Evolutionary conservation across 164 flowering plant genomes (phyloP).

Genomic region (Chloranthus sessilifolius): DNA sequence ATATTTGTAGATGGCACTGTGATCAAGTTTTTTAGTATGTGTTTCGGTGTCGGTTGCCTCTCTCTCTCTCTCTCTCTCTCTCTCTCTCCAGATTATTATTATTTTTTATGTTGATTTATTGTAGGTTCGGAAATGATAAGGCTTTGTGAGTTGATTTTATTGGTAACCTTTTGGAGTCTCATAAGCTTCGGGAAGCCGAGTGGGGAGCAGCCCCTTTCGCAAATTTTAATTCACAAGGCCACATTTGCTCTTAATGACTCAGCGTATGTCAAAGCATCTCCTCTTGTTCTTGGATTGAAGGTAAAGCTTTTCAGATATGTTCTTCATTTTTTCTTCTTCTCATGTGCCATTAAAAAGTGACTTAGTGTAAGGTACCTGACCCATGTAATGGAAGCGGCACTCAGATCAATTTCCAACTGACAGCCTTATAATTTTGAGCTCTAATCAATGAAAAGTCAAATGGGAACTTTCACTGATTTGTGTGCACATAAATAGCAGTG

Average conservation of each 20-base stretch:
- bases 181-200: constrained; percentile 22
- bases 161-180: constrained; percentile 26
- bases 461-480: not conserved
- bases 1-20: too few relatives aligned
- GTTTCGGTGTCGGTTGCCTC: too few relatives aligned
- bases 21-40: too few relatives aligned
- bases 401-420: too few relatives aligned
- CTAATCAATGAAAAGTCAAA: not conserved
- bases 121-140: constrained; percentile 15
- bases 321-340: not conserved
- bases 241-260: constrained; percentile 28
- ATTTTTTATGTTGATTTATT: not conserved
- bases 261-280: constrained; percentile 62
- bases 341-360: not conserved
- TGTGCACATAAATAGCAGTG: too few relatives aligned
- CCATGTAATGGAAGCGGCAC: too few relatives aligned
- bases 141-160: constrained; percentile 13
- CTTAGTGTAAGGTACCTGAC: too few relatives aligned
- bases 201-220: constrained; percentile 65
- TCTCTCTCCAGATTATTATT: too few relatives aligned
- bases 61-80: too few relatives aligned
- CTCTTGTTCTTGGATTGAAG: constrained; percentile 56
- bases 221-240: constrained; percentile 52
- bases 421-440: not conserved
- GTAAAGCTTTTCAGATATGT: constrained; percentile 22